Evolutionary conservation across 768 basidiomycete species (phyloP), one percentile per base, ranked within the genome.

Genomic region (Tephrocybe sp.): DNA sequence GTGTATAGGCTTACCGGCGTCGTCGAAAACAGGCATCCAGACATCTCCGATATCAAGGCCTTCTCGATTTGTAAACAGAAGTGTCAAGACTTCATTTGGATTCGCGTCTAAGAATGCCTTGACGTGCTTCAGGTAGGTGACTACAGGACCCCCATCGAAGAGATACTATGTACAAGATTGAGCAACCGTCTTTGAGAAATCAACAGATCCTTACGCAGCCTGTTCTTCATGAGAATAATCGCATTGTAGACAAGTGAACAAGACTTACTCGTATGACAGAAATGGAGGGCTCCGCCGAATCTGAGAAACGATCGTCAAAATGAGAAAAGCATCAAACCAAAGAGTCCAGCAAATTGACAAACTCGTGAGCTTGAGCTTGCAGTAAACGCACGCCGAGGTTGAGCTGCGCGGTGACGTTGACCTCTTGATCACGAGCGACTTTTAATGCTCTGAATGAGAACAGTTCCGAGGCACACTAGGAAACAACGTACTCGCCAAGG

Each of bases 21-120:
- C 43, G 28, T 75, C 69, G 59, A 85, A 86, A 0, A 73, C 69
- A 0, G 80, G 77, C 30, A 74, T 74, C 76, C 80, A 84, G 5
- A 75, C 60, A 7, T 68, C 66, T 0, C 71, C 61, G 9, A 82
- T 67, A 0, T 77, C 76, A 15, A 75, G 64, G 7, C 74, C 71
- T 44, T 85, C 84, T 1, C 78, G 80, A 61, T 87, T 86, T 26
- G 84, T 84, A 57, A 87, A 84, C 35, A 87, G 68, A 45, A 86
- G 64, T 0, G 84, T 83, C 45, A 86, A 52, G 30, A 86, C 82
- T 52, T 86, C 84, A 54, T 78, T 81, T 0, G 85, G 84, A 58
- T 87, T 83, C 5, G 74, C 68, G 36, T 76, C 73, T 19, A 86
- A 68, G 69, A 75, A 86, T 2, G 71, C 67, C 56, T 78, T 79